These are phyloP conservation scores for Aspergillus carbonarius DNA, from an alignment of 2,329 filamentous ascomycete genomes.

Conservation along the genomic window DNA sequence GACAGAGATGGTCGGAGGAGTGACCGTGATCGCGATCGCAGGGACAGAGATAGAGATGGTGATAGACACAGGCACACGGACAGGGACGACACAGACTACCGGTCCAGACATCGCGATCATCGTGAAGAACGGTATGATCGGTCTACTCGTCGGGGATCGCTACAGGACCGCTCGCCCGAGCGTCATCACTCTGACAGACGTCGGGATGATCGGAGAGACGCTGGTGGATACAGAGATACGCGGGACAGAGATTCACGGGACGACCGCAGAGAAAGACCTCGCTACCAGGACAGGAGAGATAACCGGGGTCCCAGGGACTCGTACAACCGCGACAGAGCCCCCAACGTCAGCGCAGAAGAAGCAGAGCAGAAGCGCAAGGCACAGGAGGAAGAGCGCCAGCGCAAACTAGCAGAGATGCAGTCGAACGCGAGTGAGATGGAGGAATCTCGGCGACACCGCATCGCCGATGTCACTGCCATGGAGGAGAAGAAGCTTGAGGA, in stretches of 20 bases:
- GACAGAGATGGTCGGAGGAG: no score
- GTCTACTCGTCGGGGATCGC: conserved; percentile 20
- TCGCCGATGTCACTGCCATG: conserved; percentile 64
- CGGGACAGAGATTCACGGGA: not conserved
- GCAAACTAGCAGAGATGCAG: conserved; percentile 71
- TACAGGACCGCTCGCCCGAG: conserved; percentile 24
- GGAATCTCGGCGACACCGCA: conserved; percentile 64
- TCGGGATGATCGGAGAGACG: conserved; percentile 13
- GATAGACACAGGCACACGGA: conserved; percentile 17
- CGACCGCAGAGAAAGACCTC: conserved; percentile 9
- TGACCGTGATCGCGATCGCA: conserved; percentile 18
- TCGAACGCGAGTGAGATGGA: conserved; percentile 69
- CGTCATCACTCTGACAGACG: conserved; percentile 14
- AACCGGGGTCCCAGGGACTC: conserved; percentile 19
- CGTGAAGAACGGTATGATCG: conserved; percentile 26
- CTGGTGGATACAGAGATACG: conserved; percentile 5
- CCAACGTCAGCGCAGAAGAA: conserved; percentile 9
- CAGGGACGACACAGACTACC: conserved; percentile 22
- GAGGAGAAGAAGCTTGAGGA: conserved; percentile 65
- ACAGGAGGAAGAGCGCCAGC: conserved; percentile 32
- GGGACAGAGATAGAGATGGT: conserved; percentile 13
- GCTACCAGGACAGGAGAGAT: conserved; percentile 22
- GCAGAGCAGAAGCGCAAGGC: conserved; percentile 23
- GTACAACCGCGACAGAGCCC: conserved; percentile 18
- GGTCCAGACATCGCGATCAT: conserved; percentile 22